A percentile compares a stretch with the other conserved stretches of the same genome.
Evolutionary conservation across 1,139 yeast genomes (phyloP).

Genomic region (Geotrichum cucujoidarum): DNA sequence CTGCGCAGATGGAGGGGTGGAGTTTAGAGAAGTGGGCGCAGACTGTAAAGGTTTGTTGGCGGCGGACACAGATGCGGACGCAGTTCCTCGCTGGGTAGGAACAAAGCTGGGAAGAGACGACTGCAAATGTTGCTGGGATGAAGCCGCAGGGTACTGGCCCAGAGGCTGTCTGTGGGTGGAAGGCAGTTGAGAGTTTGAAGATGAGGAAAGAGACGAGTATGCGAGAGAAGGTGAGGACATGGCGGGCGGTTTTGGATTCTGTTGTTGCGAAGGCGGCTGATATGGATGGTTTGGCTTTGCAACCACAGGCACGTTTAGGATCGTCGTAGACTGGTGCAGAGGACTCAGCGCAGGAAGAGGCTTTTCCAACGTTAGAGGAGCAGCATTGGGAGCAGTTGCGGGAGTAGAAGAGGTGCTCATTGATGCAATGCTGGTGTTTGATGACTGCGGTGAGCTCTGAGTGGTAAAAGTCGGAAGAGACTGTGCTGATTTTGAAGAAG

Average conservation of each 20-base stretch:
- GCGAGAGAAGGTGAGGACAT: conserved; percentile 11
- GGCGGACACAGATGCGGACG: no score
- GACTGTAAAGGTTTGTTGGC: no score
- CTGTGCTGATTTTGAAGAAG: neutral
- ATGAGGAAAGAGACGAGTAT: conserved; percentile 13
- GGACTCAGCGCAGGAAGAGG: conserved; percentile 12
- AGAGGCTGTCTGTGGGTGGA: conserved; percentile 8
- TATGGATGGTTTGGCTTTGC: conserved; percentile 19
- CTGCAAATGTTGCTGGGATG: no score
- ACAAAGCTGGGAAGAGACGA: conserved; percentile 1
- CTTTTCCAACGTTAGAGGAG: neutral
- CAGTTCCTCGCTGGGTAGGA: neutral
- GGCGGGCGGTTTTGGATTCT: conserved; percentile 13
- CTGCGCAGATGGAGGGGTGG: no score
- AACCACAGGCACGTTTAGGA: conserved; percentile 18
- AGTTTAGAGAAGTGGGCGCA: no score
- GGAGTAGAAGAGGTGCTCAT: neutral
- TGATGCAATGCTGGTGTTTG: conserved; percentile 9
- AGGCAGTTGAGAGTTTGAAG: conserved; percentile 4
- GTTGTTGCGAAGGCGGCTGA: conserved; percentile 11
- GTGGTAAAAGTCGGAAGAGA: conserved; percentile 6
- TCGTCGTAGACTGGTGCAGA: conserved; percentile 13
- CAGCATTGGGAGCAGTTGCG: neutral
- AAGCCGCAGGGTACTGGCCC: conserved; percentile 10
- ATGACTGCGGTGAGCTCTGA: conserved; percentile 8